Evolutionary conservation across 306 rosid species (phyloP).

Genomic region (Gleditsia sinensis): DNA sequence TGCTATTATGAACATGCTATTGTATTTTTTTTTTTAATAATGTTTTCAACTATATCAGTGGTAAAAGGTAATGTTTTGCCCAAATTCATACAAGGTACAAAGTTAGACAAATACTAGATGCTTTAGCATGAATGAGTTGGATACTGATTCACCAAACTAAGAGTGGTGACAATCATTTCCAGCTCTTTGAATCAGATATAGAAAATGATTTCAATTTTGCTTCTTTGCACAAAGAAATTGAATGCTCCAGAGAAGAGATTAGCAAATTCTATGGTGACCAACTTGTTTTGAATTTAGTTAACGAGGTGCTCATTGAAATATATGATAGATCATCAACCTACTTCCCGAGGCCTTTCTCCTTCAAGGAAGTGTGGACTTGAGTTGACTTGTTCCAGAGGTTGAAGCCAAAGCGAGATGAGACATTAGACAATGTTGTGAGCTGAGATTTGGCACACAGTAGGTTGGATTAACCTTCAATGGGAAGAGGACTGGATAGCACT

Average conservation of each 20-base stretch:
- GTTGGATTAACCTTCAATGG: conserved; percentile 78
- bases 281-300: conserved; percentile 65
- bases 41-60: conserved; percentile 9
- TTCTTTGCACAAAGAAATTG: conserved; percentile 41
- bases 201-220: conserved; percentile 44
- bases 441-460: conserved; percentile 58
- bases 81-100: conserved; percentile 42
- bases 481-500: conserved; percentile 67
- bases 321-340: conserved; percentile 57
- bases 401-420: conserved; percentile 75
- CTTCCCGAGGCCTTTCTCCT: conserved; percentile 61
- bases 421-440: conserved; percentile 69
- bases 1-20: background rate
- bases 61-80: conserved; percentile 17
- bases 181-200: conserved; percentile 24
- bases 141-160: conserved; percentile 24
- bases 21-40: background rate
- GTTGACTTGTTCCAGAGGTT: conserved; percentile 42
- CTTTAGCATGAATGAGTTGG: conserved; percentile 31
- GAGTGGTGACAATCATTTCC: conserved; percentile 5
- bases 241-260: conserved; percentile 35
- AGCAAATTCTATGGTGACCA: conserved; percentile 43
- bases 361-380: conserved; percentile 55
- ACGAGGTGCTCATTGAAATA: conserved; percentile 56
- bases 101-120: background rate